Percentiles rank a stretch among this genome's conserved stretches.
These are phyloP conservation scores for Rhodomyrtus psidioides DNA, from an alignment of 441 rosid genomes.

Conservation along the genomic window DNA sequence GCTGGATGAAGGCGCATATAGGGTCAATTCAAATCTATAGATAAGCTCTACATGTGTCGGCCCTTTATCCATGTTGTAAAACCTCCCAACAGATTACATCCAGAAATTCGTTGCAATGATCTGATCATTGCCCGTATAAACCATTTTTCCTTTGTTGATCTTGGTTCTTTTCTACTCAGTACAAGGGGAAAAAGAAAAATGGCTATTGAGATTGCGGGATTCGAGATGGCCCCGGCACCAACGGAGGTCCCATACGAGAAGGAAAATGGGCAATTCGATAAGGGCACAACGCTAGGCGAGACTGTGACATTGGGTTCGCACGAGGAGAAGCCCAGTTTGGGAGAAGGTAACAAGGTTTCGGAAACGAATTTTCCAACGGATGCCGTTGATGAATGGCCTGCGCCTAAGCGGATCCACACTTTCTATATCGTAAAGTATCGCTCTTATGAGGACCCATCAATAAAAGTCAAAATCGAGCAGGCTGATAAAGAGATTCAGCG, in stretches of 20 bases:
- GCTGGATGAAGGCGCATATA: neutral
- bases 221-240: slow-evolving; percentile 43
- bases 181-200: slow-evolving; percentile 13
- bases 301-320: slow-evolving; percentile 37
- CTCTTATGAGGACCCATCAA: slow-evolving; percentile 58
- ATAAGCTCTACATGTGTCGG: neutral
- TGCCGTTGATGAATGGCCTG: slow-evolving; percentile 66
- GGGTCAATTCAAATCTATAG: neutral
- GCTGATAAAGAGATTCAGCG: slow-evolving; percentile 59
- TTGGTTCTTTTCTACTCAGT: neutral
- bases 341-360: slow-evolving; percentile 22
- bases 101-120: neutral
- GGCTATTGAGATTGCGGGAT: slow-evolving; percentile 54
- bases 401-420: slow-evolving; percentile 32
- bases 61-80: neutral
- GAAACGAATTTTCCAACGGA: slow-evolving; percentile 35
- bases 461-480: slow-evolving; percentile 51
- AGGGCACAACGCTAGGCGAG: slow-evolving; percentile 11
- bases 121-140: neutral
- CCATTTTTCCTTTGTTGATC: neutral
- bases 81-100: neutral
- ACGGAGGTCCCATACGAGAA: slow-evolving; percentile 27
- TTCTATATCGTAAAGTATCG: slow-evolving; percentile 54
- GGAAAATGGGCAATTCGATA: slow-evolving; percentile 34
- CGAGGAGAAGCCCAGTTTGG: slow-evolving; percentile 27